These are phyloP conservation scores for Sporothrix schenckii DNA, from an alignment of 2,329 filamentous ascomycete genomes.

Conservation along the genomic window DNA sequence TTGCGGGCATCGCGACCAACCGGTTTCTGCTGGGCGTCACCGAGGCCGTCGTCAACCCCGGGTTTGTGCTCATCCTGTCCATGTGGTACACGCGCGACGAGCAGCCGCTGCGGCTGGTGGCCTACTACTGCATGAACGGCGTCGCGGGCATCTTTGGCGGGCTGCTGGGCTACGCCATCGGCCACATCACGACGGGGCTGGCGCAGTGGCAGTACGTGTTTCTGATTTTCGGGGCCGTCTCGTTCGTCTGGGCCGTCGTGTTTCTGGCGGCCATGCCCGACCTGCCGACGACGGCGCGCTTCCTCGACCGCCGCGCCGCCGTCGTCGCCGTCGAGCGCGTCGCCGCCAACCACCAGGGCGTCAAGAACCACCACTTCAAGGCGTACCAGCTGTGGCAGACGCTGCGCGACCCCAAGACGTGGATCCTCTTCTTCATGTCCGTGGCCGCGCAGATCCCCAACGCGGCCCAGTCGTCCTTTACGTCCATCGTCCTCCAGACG, in stretches of 20 bases:
- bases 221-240: constrained; percentile 56
- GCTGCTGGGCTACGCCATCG: constrained; percentile 37
- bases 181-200: constrained; percentile 38
- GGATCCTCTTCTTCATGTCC: constrained; percentile 54
- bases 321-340: constrained; percentile 59
- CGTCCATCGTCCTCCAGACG: constrained; percentile 42
- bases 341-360: constrained; percentile 60
- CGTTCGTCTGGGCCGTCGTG: constrained; percentile 51
- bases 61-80: constrained; percentile 64
- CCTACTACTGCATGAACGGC: constrained; percentile 64
- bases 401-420: constrained; percentile 61
- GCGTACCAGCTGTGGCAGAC: constrained; percentile 60
- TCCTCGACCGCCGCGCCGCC: constrained; percentile 55
- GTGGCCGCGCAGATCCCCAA: constrained; percentile 37
- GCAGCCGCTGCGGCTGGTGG: constrained; percentile 58
- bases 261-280: constrained; percentile 55
- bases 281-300: constrained; percentile 58
- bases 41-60: constrained; percentile 55
- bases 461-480: constrained; percentile 47
- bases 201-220: constrained; percentile 47
- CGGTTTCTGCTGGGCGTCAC: constrained; percentile 66
- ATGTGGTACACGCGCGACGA: constrained; percentile 41
- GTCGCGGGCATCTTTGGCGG: constrained; percentile 45
- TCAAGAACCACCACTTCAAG: constrained; percentile 60
- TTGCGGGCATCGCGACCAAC: constrained; percentile 58